phyloP scores from a whole-genome alignment of 2,329 filamentous ascomycete species.

The Coleophoma crateriformis region DNA sequence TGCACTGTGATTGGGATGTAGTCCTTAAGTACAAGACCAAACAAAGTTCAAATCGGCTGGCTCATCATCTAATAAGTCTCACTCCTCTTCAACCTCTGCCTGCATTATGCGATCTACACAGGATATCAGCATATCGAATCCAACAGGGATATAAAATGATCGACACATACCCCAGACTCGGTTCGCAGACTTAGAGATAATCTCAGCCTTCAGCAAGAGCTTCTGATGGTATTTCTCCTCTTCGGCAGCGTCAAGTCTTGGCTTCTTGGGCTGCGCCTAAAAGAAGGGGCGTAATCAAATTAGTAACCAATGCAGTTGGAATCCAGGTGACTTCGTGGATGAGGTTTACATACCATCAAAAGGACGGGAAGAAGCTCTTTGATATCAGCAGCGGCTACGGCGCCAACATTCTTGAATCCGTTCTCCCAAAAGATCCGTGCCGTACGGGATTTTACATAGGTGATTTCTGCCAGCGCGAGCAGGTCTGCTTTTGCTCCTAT shows the following conservation, averaged over 20 bases:
- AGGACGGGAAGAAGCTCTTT: conserved; percentile 66
- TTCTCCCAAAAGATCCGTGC: conserved; percentile 72
- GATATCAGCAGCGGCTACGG: conserved; percentile 63
- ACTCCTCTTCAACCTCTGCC: not conserved
- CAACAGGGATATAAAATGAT: not conserved
- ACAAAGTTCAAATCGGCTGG: too few species aligned
- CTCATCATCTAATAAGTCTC: not conserved
- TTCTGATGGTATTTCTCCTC: conserved; percentile 59
- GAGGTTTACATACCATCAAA: conserved; percentile 48
- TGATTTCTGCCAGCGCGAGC: conserved; percentile 64
- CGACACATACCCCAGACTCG: conserved; percentile 49
- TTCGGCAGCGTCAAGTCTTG: conserved; percentile 48
- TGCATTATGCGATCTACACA: not conserved
- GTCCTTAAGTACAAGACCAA: too few species aligned
- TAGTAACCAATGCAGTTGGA: too few species aligned
- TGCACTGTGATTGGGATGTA: too few species aligned
- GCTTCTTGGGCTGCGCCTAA: conserved; percentile 62
- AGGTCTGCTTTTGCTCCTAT: conserved; percentile 63
- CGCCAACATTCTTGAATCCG: conserved; percentile 63
- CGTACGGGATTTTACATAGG: conserved; percentile 72
- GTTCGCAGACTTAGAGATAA: conserved; percentile 65
- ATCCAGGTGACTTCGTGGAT: too few species aligned
- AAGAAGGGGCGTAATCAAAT: not conserved
- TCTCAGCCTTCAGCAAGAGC: conserved; percentile 58
- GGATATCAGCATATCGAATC: too few species aligned